phyloP scores from a whole-genome alignment of 2,329 filamentous ascomycete genomes.

The Exophiala alcalophila region DNA sequence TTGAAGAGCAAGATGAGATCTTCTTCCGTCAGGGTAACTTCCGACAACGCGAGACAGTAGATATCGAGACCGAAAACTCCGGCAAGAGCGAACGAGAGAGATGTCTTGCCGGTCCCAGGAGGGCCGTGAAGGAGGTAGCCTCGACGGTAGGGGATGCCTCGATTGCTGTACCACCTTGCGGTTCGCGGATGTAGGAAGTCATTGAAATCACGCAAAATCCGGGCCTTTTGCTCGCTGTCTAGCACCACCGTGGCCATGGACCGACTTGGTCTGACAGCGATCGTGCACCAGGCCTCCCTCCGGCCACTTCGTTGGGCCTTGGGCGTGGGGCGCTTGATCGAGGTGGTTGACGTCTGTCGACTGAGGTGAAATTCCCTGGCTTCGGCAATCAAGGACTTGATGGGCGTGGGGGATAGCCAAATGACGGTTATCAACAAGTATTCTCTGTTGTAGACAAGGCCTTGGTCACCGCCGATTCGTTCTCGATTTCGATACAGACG shows the following conservation, averaged over 20 bases:
- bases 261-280: conserved; percentile 42
- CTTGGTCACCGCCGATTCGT: conserved; percentile 29
- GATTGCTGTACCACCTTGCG: conserved; percentile 28
- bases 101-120: conserved; percentile 71
- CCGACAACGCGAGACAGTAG: conserved; percentile 61
- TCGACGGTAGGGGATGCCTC: conserved; percentile 67
- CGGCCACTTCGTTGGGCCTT: conserved; percentile 36
- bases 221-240: conserved; percentile 63
- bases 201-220: conserved; percentile 68
- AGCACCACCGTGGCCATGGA: conserved; percentile 75
- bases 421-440: conserved; percentile 46
- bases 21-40: conserved; percentile 61
- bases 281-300: conserved; percentile 24
- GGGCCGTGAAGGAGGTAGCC: conserved; percentile 77
- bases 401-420: conserved; percentile 47
- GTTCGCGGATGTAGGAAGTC: conserved; percentile 57
- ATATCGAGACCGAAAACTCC: conserved; percentile 66
- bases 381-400: conserved; percentile 47
- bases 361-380: conserved; percentile 46
- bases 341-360: conserved; percentile 44
- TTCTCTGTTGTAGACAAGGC: conserved; percentile 38
- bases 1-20: conserved; percentile 59
- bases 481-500: conserved; percentile 41
- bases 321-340: conserved; percentile 45
- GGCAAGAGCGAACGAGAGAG: conserved; percentile 64